These are phyloP conservation scores for Sutorius eximius DNA, from an alignment of 1,284 basidiomycete genomes.

Conservation along the genomic window DNA sequence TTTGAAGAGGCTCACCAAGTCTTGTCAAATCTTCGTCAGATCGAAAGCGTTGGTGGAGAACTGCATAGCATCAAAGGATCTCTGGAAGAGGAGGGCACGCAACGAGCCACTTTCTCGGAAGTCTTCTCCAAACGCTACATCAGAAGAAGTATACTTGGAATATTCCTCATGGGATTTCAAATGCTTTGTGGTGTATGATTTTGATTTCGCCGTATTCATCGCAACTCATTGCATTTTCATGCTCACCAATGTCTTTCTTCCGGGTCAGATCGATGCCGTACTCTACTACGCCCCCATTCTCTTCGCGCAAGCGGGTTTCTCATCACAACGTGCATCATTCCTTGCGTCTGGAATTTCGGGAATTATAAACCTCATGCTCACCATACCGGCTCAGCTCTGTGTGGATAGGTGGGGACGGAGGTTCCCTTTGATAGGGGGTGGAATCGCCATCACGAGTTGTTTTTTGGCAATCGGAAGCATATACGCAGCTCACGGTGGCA, in stretches of 20 bases:
- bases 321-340: conserved; percentile 46
- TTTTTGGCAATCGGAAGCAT: conserved; percentile 42
- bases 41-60: conserved; percentile 23
- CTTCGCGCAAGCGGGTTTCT: conserved; percentile 51
- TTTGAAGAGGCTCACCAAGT: conserved; percentile 41
- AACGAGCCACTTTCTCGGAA: conserved; percentile 26
- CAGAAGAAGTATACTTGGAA: conserved; percentile 43
- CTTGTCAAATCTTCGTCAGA: conserved; percentile 17
- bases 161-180: conserved; percentile 49
- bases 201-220: neutral
- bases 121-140: conserved; percentile 35
- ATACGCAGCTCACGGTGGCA: conserved; percentile 41
- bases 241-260: conserved; percentile 24
- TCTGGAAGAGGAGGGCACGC: conserved; percentile 24
- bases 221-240: conserved; percentile 16
- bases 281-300: conserved; percentile 51
- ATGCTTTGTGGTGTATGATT: conserved; percentile 38
- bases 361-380: conserved; percentile 46
- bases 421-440: conserved; percentile 47
- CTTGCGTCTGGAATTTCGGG: conserved; percentile 54
- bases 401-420: conserved; percentile 49
- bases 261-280: conserved; percentile 25
- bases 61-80: conserved; percentile 21
- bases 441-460: conserved; percentile 42
- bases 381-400: conserved; percentile 42